Evolutionary conservation across 108 stramenopile species (phyloP).

Genomic region (Cyclotella distinguenda): DNA sequence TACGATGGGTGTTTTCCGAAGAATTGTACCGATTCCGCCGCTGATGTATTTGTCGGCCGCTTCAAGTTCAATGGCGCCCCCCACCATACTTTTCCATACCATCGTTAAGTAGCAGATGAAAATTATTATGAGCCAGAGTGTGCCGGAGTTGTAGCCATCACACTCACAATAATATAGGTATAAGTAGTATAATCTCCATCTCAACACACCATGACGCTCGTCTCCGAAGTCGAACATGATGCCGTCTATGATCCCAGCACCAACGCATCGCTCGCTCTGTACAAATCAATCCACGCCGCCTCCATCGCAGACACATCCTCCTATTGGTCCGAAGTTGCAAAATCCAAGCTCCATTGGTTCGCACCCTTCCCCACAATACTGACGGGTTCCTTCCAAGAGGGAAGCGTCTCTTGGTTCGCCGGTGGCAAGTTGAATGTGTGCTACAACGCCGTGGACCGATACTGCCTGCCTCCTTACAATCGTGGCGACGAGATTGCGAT

Average conservation of each 20-base stretch:
- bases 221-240: slow-evolving; percentile 8
- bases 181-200: too few relatives aligned
- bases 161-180: too few relatives aligned
- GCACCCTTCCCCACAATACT: slow-evolving; percentile 53
- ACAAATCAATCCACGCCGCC: slow-evolving; percentile 54
- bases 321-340: slow-evolving; percentile 72
- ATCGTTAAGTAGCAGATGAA: too few relatives aligned
- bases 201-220: slow-evolving; percentile 1
- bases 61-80: too few relatives aligned
- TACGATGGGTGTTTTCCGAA: too few relatives aligned
- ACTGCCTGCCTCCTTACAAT: slow-evolving; percentile 48
- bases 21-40: too few relatives aligned
- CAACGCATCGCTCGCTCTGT: slow-evolving; percentile 39
- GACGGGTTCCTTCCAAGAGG: slow-evolving; percentile 56
- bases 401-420: slow-evolving; percentile 75
- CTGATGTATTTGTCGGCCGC: too few relatives aligned
- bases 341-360: slow-evolving; percentile 68
- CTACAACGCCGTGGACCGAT: slow-evolving; percentile 89
- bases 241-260: slow-evolving; percentile 34
- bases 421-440: slow-evolving; percentile 83
- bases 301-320: slow-evolving; percentile 54
- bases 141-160: too few relatives aligned
- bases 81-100: too few relatives aligned
- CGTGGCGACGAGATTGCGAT: slow-evolving; percentile 72
- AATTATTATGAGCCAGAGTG: too few relatives aligned